phyloP scores from a whole-genome alignment of 2,329 filamentous ascomycete species.

The Lizonia empirigonia region DNA sequence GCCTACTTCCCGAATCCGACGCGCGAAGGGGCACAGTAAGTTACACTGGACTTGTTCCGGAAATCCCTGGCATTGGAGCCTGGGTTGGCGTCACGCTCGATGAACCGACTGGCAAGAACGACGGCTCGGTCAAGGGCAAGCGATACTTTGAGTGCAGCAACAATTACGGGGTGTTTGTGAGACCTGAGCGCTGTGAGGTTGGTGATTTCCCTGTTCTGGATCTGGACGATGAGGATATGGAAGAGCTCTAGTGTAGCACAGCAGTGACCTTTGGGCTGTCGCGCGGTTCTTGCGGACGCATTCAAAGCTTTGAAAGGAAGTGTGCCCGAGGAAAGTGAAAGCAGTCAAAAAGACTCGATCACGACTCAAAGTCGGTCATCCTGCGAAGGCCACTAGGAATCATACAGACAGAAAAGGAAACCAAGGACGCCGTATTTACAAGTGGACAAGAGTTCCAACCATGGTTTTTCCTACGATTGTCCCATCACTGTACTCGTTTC shows the following conservation, averaged over 20 bases:
- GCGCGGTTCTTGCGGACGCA: not conserved
- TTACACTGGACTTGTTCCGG: conserved; percentile 75
- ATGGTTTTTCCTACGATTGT: not conserved
- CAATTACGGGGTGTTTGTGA: conserved; percentile 79
- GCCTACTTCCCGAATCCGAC: conserved; percentile 66
- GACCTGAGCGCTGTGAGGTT: conserved; percentile 76
- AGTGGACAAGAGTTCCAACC: no score
- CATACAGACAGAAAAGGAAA: not conserved
- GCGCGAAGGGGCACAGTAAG: conserved; percentile 69
- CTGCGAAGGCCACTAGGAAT: not conserved
- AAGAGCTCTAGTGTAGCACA: conserved; percentile 56
- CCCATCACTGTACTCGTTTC: no score
- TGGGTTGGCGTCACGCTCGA: conserved; percentile 79
- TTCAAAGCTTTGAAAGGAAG: not conserved
- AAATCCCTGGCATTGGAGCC: conserved; percentile 68
- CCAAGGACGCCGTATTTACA: no score
- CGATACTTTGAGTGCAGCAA: conserved; percentile 72
- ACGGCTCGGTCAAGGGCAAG: conserved; percentile 70
- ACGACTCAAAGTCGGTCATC: not conserved
- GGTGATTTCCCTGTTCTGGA: conserved; percentile 69
- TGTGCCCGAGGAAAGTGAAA: not conserved
- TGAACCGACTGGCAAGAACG: conserved; percentile 82
- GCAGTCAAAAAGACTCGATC: not conserved
- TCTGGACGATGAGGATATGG: conserved; percentile 66
- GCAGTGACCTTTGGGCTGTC: not conserved